These are phyloP conservation scores for Beauveria australis DNA, from an alignment of 2,329 filamentous ascomycete species.

Conservation along the genomic window DNA sequence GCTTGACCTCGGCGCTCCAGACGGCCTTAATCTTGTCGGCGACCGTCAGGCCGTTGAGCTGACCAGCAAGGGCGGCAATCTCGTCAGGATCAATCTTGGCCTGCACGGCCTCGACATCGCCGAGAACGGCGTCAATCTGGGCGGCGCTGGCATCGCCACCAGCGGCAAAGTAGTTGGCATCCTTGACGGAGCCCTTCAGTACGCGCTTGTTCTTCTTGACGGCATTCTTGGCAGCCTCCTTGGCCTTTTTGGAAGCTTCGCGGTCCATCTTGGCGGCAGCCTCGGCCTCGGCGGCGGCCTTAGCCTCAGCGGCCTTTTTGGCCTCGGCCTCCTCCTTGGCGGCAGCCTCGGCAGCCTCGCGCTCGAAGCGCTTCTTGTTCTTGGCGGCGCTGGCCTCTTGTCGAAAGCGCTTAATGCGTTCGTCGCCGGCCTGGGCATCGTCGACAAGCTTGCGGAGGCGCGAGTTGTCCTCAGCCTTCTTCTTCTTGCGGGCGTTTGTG, in stretches of 20 bases:
- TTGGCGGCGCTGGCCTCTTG: conserved; percentile 86
- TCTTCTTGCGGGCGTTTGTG: conserved; percentile 94
- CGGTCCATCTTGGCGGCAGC: conserved; percentile 77
- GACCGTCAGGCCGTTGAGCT: conserved; percentile 72
- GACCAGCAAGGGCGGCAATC: conserved; percentile 72
- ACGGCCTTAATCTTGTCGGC: conserved; percentile 77
- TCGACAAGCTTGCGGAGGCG: conserved; percentile 87
- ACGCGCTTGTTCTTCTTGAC: conserved; percentile 99
- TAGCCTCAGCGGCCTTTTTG: conserved; percentile 76
- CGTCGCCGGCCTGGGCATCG: conserved; percentile 73
- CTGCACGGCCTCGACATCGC: conserved; percentile 81
- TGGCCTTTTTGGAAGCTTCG: conserved; percentile 85
- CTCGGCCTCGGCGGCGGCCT: conserved; percentile 74
- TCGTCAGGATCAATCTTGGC: conserved; percentile 85
- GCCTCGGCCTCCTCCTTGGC: conserved; percentile 76
- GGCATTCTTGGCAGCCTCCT: conserved; percentile 97
- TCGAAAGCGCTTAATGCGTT: conserved; percentile 96
- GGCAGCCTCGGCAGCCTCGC: conserved; percentile 85
- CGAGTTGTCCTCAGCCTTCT: conserved; percentile 94
- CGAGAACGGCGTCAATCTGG: conserved; percentile 74
- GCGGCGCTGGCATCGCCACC: conserved; percentile 64
- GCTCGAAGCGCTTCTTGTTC: conserved; percentile 88
- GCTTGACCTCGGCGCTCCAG: conserved; percentile 70
- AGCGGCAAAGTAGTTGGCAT: conserved; percentile 87
- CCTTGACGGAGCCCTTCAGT: conserved; percentile 87